A percentile compares a stretch with the other conserved stretches of the same genome.
These are phyloP conservation scores for Botrytis aclada DNA, from an alignment of 2,329 filamentous ascomycete genomes.

Conservation along the genomic window DNA sequence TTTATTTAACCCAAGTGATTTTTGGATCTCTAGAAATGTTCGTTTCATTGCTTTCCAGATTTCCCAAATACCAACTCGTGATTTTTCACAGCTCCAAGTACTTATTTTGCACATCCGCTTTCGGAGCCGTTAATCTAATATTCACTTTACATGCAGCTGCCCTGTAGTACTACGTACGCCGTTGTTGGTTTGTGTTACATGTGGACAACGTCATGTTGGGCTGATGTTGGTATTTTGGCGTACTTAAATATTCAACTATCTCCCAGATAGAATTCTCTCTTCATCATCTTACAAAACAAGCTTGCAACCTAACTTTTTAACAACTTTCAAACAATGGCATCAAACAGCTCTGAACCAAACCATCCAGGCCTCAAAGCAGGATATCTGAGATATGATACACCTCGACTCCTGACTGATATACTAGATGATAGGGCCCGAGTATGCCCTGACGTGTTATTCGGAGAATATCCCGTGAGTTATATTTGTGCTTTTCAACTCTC, in stretches of 20 bases:
- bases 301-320: background rate
- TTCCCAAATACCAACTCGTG: background rate
- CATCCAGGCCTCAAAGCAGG: background rate
- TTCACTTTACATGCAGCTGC: background rate
- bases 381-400: background rate
- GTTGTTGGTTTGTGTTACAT: background rate
- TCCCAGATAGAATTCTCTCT: background rate
- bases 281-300: background rate
- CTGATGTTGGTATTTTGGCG: background rate
- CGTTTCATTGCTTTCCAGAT: background rate
- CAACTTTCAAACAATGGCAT: background rate
- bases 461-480: background rate
- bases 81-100: background rate
- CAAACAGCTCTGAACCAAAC: background rate
- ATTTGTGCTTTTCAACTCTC: background rate
- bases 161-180: background rate
- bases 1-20: background rate
- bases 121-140: background rate
- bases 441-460: background rate
- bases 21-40: background rate
- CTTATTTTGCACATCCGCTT: background rate
- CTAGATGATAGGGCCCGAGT: background rate
- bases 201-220: background rate
- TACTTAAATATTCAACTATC: background rate
- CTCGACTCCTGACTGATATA: background rate